phyloP scores from a whole-genome alignment of 352 stramenopile species.

The Globisporangium cederbergense region DNA sequence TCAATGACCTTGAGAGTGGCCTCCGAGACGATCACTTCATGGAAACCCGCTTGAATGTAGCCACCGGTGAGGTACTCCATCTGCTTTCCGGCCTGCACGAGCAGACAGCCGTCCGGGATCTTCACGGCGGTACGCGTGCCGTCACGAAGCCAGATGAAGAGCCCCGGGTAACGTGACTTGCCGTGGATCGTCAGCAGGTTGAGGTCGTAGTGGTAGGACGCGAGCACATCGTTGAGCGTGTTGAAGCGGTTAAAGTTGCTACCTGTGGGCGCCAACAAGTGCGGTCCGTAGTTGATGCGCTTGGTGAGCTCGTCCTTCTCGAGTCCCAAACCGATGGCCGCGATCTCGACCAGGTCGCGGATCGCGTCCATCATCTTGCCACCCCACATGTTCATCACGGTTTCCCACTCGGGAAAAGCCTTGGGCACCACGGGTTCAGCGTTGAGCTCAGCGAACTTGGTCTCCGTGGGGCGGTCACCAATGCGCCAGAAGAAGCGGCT shows the following conservation, averaged over 20 bases:
- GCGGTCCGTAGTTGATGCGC: constrained; percentile 82
- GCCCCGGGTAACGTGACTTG: constrained; percentile 88
- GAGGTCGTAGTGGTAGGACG: constrained; percentile 93
- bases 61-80: constrained; percentile 91
- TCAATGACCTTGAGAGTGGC: constrained; percentile 73
- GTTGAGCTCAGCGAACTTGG: constrained; percentile 85
- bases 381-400: constrained; percentile 91
- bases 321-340: constrained; percentile 81
- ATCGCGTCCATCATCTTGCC: constrained; percentile 85
- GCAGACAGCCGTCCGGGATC: constrained; percentile 88
- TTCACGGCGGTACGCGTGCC: constrained; percentile 80
- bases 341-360: constrained; percentile 83
- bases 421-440: constrained; percentile 83
- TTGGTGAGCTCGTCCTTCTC: constrained; percentile 74
- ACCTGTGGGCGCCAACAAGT: constrained; percentile 89
- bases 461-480: constrained; percentile 70
- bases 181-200: constrained; percentile 94
- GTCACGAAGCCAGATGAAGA: constrained; percentile 90
- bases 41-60: constrained; percentile 90
- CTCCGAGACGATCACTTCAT: constrained; percentile 88
- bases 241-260: constrained; percentile 86
- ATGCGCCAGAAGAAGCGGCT: constrained; percentile 94
- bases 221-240: constrained; percentile 81
- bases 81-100: constrained; percentile 90
- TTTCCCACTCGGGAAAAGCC: constrained; percentile 85